Percentiles rank a stretch among this genome's conserved stretches.
phyloP scores from a whole-genome alignment of 176 grass and related monocot genomes.

The Secale cereale region DNA sequence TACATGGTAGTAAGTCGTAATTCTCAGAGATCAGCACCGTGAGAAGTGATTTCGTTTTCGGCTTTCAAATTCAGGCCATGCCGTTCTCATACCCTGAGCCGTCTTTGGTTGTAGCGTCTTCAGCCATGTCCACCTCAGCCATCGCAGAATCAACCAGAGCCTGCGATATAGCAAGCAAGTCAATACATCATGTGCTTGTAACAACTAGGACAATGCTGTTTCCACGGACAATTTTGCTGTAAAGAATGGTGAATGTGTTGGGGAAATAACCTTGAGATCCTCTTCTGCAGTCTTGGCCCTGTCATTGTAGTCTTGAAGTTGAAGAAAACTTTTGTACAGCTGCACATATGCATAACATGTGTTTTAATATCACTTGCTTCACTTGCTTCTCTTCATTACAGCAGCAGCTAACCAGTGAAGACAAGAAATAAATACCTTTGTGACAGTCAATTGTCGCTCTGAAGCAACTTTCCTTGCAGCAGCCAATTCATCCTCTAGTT shows the following conservation, averaged over 20 bases:
- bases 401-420: not conserved
- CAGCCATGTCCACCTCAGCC: slow-evolving; percentile 49
- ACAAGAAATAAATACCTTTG: slow-evolving; percentile 34
- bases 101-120: slow-evolving; percentile 56
- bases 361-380: not conserved
- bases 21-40: not conserved
- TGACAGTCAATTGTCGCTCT: slow-evolving; percentile 55
- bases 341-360: slow-evolving; percentile 29
- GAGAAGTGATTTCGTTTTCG: not conserved
- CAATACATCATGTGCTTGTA: not conserved
- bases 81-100: slow-evolving; percentile 64
- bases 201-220: not conserved
- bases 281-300: slow-evolving; percentile 64
- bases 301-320: slow-evolving; percentile 66
- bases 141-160: slow-evolving; percentile 57
- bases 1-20: slow-evolving; percentile 4
- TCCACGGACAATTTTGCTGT: not conserved
- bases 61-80: slow-evolving; percentile 24
- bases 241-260: not conserved
- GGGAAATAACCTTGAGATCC: slow-evolving; percentile 53
- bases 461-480: slow-evolving; percentile 58
- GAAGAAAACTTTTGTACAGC: slow-evolving; percentile 67
- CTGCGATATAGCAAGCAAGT: slow-evolving; percentile 11
- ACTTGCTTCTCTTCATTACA: slow-evolving; percentile 20
- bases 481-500: slow-evolving; percentile 71